phyloP scores from a whole-genome alignment of 2,329 filamentous ascomycete genomes.

The Dothidotthia symphoricarpi region DNA sequence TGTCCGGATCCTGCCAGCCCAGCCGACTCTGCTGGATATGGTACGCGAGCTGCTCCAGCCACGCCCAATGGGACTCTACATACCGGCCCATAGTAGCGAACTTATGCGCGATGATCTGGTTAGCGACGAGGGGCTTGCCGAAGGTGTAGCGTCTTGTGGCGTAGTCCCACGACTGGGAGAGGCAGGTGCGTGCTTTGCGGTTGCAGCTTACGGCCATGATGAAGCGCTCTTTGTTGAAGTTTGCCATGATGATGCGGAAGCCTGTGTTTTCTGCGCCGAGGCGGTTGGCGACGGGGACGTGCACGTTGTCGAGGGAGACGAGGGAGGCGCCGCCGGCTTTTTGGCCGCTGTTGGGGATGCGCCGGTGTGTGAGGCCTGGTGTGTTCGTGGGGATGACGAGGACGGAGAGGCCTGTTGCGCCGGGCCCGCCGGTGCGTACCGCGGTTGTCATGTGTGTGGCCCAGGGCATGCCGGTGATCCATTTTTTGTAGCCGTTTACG shows the following conservation, averaged over 20 bases:
- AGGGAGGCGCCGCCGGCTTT: conserved; percentile 62
- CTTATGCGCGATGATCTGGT: conserved; percentile 61
- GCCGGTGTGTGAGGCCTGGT: conserved; percentile 53
- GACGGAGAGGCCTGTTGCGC: conserved; percentile 56
- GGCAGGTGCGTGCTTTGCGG: conserved; percentile 57
- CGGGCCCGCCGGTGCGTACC: conserved; percentile 58
- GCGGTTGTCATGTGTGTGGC: conserved; percentile 63
- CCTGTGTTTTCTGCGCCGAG: conserved; percentile 56
- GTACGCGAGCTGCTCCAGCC: conserved; percentile 61
- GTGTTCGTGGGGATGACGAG: conserved; percentile 56
- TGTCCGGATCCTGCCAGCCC: conserved; percentile 40
- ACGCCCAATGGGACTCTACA: conserved; percentile 62
- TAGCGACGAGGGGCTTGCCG: conserved; percentile 57
- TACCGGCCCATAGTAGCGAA: conserved; percentile 59
- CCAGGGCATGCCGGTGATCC: conserved; percentile 64
- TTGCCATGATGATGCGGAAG: conserved; percentile 59
- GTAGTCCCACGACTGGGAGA: conserved; percentile 54
- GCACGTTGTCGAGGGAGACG: conserved; percentile 57
- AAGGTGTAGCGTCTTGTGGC: conserved; percentile 57
- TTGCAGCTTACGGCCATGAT: conserved; percentile 58
- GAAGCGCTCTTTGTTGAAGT: conserved; percentile 56
- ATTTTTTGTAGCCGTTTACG: conserved; percentile 67
- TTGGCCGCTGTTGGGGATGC: conserved; percentile 65
- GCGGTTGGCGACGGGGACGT: conserved; percentile 55
- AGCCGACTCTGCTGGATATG: conserved; percentile 50